Evolutionary conservation across 2,329 filamentous ascomycete genomes (phyloP), one percentile per base, ranked within the genome.

Genomic region (Alternaria solani): DNA sequence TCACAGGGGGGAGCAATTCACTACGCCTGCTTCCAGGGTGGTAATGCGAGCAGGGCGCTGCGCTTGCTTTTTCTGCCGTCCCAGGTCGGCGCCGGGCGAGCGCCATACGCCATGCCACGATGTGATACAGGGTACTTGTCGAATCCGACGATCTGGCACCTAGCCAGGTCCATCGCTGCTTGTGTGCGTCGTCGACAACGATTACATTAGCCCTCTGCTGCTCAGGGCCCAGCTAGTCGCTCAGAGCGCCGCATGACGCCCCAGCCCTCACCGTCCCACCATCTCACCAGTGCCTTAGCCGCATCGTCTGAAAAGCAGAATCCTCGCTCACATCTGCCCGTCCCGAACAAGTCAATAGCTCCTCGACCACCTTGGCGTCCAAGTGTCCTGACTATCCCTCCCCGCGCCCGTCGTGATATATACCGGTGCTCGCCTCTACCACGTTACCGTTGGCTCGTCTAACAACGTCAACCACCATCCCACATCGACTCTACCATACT

Each of bases 141-240:
- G 62, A 71, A 73, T 74, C 77, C 77, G 75, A 73, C 76, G 76
- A 79, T 79, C 77, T 78, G 77, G 76, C 69, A 68, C 68, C 61
- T 67, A 68, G 66, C 62, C 65, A 70, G 73, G 66, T 68, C 70
- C 71, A 70, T 66, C 65, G 66, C 67, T 72, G 65, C 61, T 64
- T 54, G 60, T 63, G 48, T 64, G 61, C 67, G 57, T 68, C 66
- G 65, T 66, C 62, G 68, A 72, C 68, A 71, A 59, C 68, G 44
- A 70, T 73, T 74, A 74, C 75, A 72, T 77, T 77, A 75, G 72
- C 68, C 64, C 66, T 57, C 68, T 67, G 63, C 66, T 73, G 66
- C 57, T 69, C 70, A 71, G 67, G 68, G 67, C 70, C 70, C 70
- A 74, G 65, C 73, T 71, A 70, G 66, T 64, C 58, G 63, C 67